Evolutionary conservation across 2,329 filamentous ascomycete species (phyloP), one percentile per base, ranked within the genome.

Genomic region (Exophiala spinifera): DNA sequence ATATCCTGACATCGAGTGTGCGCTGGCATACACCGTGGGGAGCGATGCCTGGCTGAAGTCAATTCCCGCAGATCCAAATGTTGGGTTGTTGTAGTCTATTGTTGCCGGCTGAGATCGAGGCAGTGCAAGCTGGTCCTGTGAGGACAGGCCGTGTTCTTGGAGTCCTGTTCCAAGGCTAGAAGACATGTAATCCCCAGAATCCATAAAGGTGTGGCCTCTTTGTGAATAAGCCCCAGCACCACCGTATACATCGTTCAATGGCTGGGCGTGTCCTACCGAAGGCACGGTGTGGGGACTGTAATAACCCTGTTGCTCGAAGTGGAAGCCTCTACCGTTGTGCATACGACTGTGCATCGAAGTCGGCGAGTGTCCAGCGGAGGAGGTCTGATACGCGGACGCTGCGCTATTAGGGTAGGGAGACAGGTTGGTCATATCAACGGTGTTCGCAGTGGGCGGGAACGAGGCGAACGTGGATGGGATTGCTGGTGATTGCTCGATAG

Each of bases 401-500:
- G 51, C 57, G 43, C 59, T 63, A 20, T 43, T 40, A 21, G 56
- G 52, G 46, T 63, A 61, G 4, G 61, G 60, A 64, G 64, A 25
- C 67, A 69, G 47, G 70, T 70, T 1, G 63, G 61, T 36, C 44
- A 40, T 28, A 59, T 63, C 57, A 66, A 70, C 37, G 23, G 34
- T 48, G 15, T 56, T 52, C 34, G 55, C 25, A 10, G 46, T 33
- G 17, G 44, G 55, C 19, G 49, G 45, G 11, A 46, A 43, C 8
- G 56, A 20, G 10, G 39, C 23, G 17, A 50, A 50, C 2, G 64
- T 76, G 73, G 8, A 73, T 74, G 6, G 77, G 75, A 43, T 33
- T 34, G 46, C 39, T 11, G 36, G 39, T 1, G 73, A 76, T 42
- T 84, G 81, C 61, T 85, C 83, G 1, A 87, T 76, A 0, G 85